Evolutionary conservation across 257 asterid species (phyloP), one percentile per base, ranked within the genome.

Genomic region (Phtheirospermum japonicum): DNA sequence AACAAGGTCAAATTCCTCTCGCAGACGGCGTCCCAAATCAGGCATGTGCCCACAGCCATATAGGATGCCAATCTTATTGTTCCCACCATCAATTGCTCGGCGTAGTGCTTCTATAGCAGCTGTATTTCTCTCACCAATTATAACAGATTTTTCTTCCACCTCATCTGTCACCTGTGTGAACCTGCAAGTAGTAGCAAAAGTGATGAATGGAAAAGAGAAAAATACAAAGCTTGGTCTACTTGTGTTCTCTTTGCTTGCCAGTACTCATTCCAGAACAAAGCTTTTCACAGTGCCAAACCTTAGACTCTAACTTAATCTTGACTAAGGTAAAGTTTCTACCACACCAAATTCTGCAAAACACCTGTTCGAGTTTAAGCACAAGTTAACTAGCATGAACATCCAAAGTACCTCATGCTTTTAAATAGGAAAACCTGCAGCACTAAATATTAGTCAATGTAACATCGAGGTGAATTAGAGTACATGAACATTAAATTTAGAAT

Each of bases 41-140:
- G 97, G 99, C 99, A 93, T 93, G 84, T 93, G 99, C 4, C 99
- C 99, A 0, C 96, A 96, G 6, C 97, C 99, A 5, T 89, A 93
- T 13, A 89, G 79, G 52, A 92, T 83, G n/a, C 95, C 97, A 34
- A 92, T 87, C 82, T 83, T 92, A 12, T 80, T 86, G 59, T 82
- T 83, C 31, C 99, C 97, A 26, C 69, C 79, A 7, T 75, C 64
- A 0, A 89, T 77, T 61, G 96, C 95, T 67, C 73, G 76, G 31
- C 64, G 72, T 30, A 89, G 86, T 9, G 96, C 95, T 65, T 87
- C 83, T 3, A 77, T 76, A 10, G 96, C 95, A 11, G 92, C 97
- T 71, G 59, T 85, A 75, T 93, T 93, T 71, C 99, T 82, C 72
- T 93, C 99, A 3, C 99, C 99, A 4, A 93, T 89, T 51, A 93